These are phyloP conservation scores for Pichia ethanolica DNA, from an alignment of 805 yeast species.

Conservation along the genomic window DNA sequence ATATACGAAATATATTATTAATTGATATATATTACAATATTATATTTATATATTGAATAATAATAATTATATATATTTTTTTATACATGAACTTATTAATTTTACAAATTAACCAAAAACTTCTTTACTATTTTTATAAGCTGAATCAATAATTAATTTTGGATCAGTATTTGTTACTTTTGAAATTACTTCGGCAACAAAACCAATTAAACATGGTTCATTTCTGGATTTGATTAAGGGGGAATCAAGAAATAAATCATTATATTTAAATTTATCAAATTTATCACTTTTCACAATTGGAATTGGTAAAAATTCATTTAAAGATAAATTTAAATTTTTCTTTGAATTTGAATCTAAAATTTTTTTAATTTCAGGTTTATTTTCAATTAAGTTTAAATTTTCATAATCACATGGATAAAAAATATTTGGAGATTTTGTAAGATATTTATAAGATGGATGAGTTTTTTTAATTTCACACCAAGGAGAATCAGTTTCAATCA, in stretches of 20 bases:
- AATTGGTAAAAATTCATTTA: slow-evolving; percentile 51
- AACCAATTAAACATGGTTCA: slow-evolving; percentile 84
- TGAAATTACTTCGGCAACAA: slow-evolving; percentile 66
- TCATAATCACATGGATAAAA: slow-evolving; percentile 39
- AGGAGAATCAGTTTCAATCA: slow-evolving; percentile 95
- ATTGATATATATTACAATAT: no score
- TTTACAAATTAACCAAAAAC: slow-evolving; percentile 31
- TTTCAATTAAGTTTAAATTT: slow-evolving; percentile 5
- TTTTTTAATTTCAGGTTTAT: slow-evolving; percentile 5
- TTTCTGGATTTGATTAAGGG: slow-evolving; percentile 76
- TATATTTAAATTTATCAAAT: slow-evolving; percentile 20
- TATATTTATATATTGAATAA: no score
- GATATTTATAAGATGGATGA: slow-evolving; percentile 61
- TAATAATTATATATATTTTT: no score
- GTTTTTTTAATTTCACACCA: slow-evolving; percentile 93
- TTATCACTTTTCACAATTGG: slow-evolving; percentile 58
- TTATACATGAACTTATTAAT: no score
- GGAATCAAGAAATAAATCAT: slow-evolving; percentile 24
- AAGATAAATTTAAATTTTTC: slow-evolving; percentile 18
- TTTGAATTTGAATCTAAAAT: slow-evolving; percentile 12
- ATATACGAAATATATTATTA: no score
- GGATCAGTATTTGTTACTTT: slow-evolving; percentile 38
- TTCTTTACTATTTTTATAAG: slow-evolving; percentile 44
- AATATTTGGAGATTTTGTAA: slow-evolving; percentile 49
- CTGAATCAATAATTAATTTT: slow-evolving; percentile 37